Evolutionary conservation across 2,329 filamentous ascomycete species (phyloP), one percentile per base, ranked within the genome.

Genomic region (Penicillium sp.): DNA sequence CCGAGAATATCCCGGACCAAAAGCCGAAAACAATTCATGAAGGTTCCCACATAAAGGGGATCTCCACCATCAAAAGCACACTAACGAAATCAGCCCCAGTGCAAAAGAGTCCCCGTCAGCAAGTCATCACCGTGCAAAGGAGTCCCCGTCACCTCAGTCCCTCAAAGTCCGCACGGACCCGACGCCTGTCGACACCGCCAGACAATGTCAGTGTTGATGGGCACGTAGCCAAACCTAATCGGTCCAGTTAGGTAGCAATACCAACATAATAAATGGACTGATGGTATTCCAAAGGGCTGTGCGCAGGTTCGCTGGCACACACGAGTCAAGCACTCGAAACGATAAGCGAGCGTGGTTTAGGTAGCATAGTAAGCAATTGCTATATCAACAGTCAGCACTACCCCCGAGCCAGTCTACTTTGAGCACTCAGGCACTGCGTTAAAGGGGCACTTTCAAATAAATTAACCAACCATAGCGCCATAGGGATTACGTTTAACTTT

Each of bases 131-230:
- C 28, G 22, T 13, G 38, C 6, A 14, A 45, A 45, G 16, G 38
- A 35, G 16, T 4, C 2, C 38, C 28, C 30, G 16, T 37, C 19
- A 33, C 30, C 8, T 37, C 19, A 33, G 22, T 2, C 6, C 28
- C n/a, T 25, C 33, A 52, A 55, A 33, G 10, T 33, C 28, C 26
- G 52, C 25, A 45, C 52, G 25, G 52, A 55, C 52, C 52, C 16
- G 26, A 35, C 52, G 52, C 52, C 52, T 37, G 28, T 22, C 16
- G 30, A 35, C 33, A 8, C n/a, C 11, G 11, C 16, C n/a, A 35
- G 19, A 52, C 30, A 52, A 37, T 37, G 30, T 14, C n/a, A 16
- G 43, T 30, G 37, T 30, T 25, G 14, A 38, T 40, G n/a, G n/a
- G 16, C 26, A 22, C 28, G 46, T 5, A 25, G 43, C 19, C 43